Evolutionary conservation across 2,329 filamentous ascomycete genomes (phyloP).

Genomic region (Ceratocystis cacaofunesta): DNA sequence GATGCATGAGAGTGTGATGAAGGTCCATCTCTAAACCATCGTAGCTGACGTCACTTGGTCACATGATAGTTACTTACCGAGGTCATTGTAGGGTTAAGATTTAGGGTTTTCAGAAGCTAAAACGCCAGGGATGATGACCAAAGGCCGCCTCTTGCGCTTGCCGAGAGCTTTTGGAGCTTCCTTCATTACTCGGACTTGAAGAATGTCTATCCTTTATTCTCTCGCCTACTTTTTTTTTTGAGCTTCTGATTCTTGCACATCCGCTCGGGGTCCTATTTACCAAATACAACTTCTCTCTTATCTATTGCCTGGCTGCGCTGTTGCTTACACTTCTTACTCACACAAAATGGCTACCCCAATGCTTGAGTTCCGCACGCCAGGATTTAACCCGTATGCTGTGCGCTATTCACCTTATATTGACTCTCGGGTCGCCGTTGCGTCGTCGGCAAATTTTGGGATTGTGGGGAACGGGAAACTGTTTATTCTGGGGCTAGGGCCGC

Average conservation of each 20-base stretch:
- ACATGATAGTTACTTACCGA: neutral
- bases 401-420: constrained; percentile 99
- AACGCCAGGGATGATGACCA: neutral
- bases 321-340: neutral
- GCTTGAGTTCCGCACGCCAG: constrained; percentile 87
- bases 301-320: neutral
- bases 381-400: constrained; percentile 90
- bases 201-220: neutral
- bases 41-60: neutral
- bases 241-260: neutral
- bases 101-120: neutral
- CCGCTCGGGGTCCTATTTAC: too few species aligned
- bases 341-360: constrained; percentile 41
- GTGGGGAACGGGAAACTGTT: constrained; percentile 90
- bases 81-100: neutral
- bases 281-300: neutral
- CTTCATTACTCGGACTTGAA: neutral
- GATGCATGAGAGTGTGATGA: too few species aligned
- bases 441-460: constrained; percentile 90
- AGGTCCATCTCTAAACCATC: too few species aligned
- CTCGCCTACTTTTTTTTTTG: neutral
- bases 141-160: neutral
- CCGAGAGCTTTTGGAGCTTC: neutral
- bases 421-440: constrained; percentile 76
- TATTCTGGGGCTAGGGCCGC: constrained; percentile 64